A percentile compares a stretch with the other conserved stretches of the same genome.
These are phyloP conservation scores for Scutellaria baicalensis DNA, from an alignment of 257 asterid species.

Conservation along the genomic window DNA sequence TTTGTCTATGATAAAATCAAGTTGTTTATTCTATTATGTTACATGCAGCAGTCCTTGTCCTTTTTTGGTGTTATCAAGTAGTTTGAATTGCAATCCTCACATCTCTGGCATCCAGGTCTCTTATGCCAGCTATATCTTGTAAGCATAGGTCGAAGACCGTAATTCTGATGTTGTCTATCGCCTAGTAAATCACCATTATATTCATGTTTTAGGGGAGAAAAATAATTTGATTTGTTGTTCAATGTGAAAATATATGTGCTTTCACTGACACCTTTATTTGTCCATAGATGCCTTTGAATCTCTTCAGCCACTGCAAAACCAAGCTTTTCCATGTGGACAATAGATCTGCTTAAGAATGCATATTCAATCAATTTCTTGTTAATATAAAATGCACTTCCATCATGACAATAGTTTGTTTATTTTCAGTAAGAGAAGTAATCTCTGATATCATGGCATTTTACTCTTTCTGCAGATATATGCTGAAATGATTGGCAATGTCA, in stretches of 20 bases:
- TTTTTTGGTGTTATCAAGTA: background rate
- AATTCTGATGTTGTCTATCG: background rate
- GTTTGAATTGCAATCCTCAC: background rate
- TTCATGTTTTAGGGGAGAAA: background rate
- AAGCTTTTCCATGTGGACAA: background rate
- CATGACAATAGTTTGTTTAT: background rate
- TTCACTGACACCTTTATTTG: background rate
- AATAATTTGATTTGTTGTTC: background rate
- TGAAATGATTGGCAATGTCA: slow-evolving; percentile 80
- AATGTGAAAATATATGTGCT: background rate
- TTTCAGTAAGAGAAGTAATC: background rate
- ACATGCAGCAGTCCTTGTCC: background rate
- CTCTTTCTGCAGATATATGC: slow-evolving; percentile 69
- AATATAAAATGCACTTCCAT: background rate
- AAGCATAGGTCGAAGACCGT: too few species aligned
- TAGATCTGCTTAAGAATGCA: background rate
- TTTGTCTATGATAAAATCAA: background rate
- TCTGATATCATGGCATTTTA: background rate
- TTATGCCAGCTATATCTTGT: background rate
- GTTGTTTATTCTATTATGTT: background rate
- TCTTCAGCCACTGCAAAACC: background rate
- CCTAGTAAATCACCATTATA: background rate
- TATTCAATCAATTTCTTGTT: background rate
- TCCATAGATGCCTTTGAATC: background rate
- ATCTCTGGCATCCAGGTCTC: background rate